phyloP scores from a whole-genome alignment of 495 filamentous ascomycete genomes.

The Choiromyces venosus region DNA sequence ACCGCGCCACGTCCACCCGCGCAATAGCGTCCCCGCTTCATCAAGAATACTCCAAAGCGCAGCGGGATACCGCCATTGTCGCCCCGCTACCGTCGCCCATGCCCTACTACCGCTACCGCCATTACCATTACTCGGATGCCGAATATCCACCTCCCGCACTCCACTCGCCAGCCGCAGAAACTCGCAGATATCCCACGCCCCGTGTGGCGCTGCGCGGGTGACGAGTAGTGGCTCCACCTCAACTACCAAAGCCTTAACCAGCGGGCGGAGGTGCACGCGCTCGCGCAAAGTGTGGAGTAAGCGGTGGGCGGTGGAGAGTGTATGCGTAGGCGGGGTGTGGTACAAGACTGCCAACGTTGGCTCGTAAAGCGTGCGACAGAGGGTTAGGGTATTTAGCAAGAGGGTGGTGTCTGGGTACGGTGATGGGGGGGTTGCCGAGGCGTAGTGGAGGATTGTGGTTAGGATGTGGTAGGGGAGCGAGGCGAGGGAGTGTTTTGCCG shows the following conservation, averaged over 20 bases:
- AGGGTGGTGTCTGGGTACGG: slow-evolving; percentile 18
- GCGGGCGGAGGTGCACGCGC: slow-evolving; percentile 18
- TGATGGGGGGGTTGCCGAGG: slow-evolving; percentile 13
- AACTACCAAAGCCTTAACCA: slow-evolving; percentile 19
- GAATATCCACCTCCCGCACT: slow-evolving; percentile 17
- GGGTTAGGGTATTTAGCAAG: slow-evolving; percentile 28
- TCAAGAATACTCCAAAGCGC: slow-evolving; percentile 37
- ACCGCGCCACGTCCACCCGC: slow-evolving; percentile 26
- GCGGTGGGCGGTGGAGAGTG: slow-evolving; percentile 16
- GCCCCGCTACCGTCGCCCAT: neutral
- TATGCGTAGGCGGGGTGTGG: slow-evolving; percentile 17
- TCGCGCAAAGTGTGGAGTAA: slow-evolving; percentile 11
- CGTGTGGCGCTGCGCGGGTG: neutral
- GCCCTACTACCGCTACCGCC: slow-evolving; percentile 14
- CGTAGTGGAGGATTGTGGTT: slow-evolving; percentile 20
- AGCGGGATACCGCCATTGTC: slow-evolving; percentile 27
- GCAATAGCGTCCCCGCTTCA: neutral
- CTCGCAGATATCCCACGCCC: slow-evolving; percentile 25
- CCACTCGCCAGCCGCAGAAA: slow-evolving; percentile 17
- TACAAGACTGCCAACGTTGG: slow-evolving; percentile 27
- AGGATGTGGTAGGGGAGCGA: slow-evolving; percentile 37
- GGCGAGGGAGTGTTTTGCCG: slow-evolving; percentile 22
- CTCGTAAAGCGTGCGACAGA: slow-evolving; percentile 33
- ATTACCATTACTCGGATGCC: slow-evolving; percentile 8
- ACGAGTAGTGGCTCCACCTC: slow-evolving; percentile 31